A percentile compares a stretch with the other conserved stretches of the same genome.
phyloP scores from a whole-genome alignment of 176 grass and related monocot species.

The Musa acuminata region DNA sequence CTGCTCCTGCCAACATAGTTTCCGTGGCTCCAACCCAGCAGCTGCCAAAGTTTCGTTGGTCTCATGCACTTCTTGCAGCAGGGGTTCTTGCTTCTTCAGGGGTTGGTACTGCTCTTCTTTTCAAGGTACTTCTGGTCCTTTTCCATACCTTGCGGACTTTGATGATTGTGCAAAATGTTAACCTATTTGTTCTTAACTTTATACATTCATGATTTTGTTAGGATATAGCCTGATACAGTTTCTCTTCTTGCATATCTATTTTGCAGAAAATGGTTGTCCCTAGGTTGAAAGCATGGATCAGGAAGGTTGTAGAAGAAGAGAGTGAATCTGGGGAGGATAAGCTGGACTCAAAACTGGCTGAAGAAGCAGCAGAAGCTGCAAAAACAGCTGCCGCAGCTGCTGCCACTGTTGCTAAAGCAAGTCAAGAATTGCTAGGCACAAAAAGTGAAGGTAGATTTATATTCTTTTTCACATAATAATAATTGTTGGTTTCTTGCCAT shows the following conservation, averaged over 20 bases:
- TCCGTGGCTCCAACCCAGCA: conserved; percentile 15
- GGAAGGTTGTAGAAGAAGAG: conserved; percentile 57
- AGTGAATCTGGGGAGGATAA: conserved; percentile 43
- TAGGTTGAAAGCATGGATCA: conserved; percentile 61
- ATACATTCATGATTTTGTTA: not conserved
- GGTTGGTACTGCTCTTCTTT: conserved; percentile 46
- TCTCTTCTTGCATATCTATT: conserved; percentile 17
- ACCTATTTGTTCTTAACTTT: not conserved
- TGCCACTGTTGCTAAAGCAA: conserved; percentile 60
- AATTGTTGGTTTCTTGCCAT: too few species aligned
- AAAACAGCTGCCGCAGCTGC: conserved; percentile 54
- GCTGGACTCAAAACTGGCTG: conserved; percentile 43
- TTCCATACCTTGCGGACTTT: not conserved
- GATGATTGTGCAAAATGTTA: not conserved
- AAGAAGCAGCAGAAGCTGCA: conserved; percentile 68
- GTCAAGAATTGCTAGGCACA: conserved; percentile 61
- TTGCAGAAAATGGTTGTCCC: conserved; percentile 59
- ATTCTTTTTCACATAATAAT: not conserved
- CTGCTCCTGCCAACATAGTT: conserved; percentile 18
- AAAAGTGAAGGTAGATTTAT: conserved; percentile 61
- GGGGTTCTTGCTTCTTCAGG: conserved; percentile 65
- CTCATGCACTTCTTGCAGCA: conserved; percentile 55
- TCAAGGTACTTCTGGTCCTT: conserved; percentile 40
- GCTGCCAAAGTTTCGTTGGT: conserved; percentile 45
- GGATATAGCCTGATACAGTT: not conserved